A percentile compares a stretch with the other conserved stretches of the same genome.
Evolutionary conservation across 768 basidiomycete species (phyloP).

Genomic region (Tricholoma matsutake): DNA sequence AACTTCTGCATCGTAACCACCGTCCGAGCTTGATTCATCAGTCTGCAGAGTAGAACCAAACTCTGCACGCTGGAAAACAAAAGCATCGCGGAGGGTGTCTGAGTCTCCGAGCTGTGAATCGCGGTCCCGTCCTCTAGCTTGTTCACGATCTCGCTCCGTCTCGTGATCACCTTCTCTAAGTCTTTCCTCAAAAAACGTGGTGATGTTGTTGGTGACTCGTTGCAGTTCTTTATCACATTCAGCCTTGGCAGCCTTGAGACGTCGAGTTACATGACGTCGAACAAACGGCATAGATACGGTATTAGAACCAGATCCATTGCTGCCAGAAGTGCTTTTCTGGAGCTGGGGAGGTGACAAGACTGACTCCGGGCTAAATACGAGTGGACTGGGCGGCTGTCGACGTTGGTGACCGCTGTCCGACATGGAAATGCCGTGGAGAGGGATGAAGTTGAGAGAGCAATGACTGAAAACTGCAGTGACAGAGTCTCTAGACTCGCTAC

Average conservation of each 20-base stretch:
- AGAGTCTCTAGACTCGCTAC: slow-evolving; percentile 6
- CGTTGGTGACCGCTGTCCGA: slow-evolving; percentile 49
- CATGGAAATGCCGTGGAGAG: slow-evolving; percentile 31
- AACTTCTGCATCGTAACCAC: slow-evolving; percentile 78
- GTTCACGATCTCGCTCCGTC: slow-evolving; percentile 54
- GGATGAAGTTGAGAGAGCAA: slow-evolving; percentile 18
- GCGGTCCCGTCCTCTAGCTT: slow-evolving; percentile 43
- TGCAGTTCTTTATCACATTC: slow-evolving; percentile 96
- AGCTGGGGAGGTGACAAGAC: slow-evolving; percentile 49
- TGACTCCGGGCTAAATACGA: slow-evolving; percentile 71
- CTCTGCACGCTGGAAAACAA: slow-evolving; percentile 56
- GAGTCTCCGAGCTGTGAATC: slow-evolving; percentile 56
- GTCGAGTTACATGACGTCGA: slow-evolving; percentile 86
- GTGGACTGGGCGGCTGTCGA: slow-evolving; percentile 73
- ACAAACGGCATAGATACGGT: slow-evolving; percentile 93
- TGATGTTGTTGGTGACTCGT: slow-evolving; percentile 92
- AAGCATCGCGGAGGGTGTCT: slow-evolving; percentile 59
- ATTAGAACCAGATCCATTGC: slow-evolving; percentile 55
- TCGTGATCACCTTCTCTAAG: slow-evolving; percentile 77
- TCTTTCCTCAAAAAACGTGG: slow-evolving; percentile 90
- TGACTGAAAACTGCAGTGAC: slow-evolving; percentile 17
- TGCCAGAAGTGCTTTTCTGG: slow-evolving; percentile 36
- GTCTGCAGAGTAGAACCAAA: slow-evolving; percentile 53
- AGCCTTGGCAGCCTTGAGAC: slow-evolving; percentile 91
- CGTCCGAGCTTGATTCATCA: slow-evolving; percentile 77